Evolutionary conservation across 495 filamentous ascomycete species (phyloP).

Genomic region (Podospora conica): DNA sequence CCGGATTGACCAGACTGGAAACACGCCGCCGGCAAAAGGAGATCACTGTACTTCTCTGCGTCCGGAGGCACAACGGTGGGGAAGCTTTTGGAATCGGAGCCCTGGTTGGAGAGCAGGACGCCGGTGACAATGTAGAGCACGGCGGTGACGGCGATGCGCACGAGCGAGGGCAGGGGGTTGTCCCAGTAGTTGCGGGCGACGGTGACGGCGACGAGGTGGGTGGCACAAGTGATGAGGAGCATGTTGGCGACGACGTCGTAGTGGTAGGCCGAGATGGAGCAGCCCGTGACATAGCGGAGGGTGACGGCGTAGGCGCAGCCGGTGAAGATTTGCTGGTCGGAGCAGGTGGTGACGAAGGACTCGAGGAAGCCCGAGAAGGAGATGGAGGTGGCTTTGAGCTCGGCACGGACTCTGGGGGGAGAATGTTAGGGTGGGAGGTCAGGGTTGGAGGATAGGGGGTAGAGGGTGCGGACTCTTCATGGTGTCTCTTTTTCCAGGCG

Average conservation of each 20-base stretch:
- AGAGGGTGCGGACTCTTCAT: not conserved
- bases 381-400: not conserved
- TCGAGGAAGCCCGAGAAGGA: slow-evolving; percentile 31
- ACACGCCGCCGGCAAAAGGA: slow-evolving; percentile 31
- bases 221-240: slow-evolving; percentile 36
- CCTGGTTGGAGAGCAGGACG: slow-evolving; percentile 26
- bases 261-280: slow-evolving; percentile 37
- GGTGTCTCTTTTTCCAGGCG: not conserved
- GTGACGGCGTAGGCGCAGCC: slow-evolving; percentile 34
- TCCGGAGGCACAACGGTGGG: slow-evolving; percentile 22
- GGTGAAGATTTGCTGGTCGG: slow-evolving; percentile 40
- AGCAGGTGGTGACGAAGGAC: slow-evolving; percentile 31
- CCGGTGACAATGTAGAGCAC: slow-evolving; percentile 27
- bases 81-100: slow-evolving; percentile 19
- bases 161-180: slow-evolving; percentile 21
- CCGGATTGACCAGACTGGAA: slow-evolving; percentile 19
- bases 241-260: slow-evolving; percentile 39
- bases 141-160: slow-evolving; percentile 24
- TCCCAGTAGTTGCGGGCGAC: slow-evolving; percentile 33
- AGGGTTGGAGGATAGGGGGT: too few relatives aligned
- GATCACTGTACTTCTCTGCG: slow-evolving; percentile 15
- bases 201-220: slow-evolving; percentile 33
- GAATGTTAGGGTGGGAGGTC: not conserved
- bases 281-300: slow-evolving; percentile 32
- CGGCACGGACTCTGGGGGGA: not conserved